Evolutionary conservation across 805 yeast genomes (phyloP).

Genomic region (Myxozyma geophila): DNA sequence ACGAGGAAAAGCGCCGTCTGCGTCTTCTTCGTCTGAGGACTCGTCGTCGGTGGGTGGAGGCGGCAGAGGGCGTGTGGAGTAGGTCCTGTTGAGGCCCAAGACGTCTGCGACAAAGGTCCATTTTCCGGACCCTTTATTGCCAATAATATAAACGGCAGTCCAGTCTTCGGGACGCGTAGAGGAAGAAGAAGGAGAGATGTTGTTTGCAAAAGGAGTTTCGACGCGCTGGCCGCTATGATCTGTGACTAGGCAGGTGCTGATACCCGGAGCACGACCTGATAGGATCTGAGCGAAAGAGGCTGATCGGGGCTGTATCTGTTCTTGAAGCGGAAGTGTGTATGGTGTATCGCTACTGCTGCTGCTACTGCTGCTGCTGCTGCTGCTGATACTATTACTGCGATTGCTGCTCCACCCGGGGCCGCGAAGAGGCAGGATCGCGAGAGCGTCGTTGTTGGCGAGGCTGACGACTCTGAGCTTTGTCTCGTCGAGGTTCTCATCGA

Average conservation of each 20-base stretch:
- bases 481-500: background rate
- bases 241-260: background rate
- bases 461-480: background rate
- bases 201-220: background rate
- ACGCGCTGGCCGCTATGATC: background rate
- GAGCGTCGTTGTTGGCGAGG: background rate
- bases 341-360: no score
- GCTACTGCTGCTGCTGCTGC: no score
- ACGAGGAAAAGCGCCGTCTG: constrained; percentile 2
- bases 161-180: constrained; percentile 5
- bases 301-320: background rate
- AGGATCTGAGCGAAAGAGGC: background rate
- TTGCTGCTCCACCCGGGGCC: background rate
- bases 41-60: background rate
- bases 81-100: background rate
- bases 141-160: constrained; percentile 7
- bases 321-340: no score
- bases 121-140: constrained; percentile 12
- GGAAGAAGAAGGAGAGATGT: background rate
- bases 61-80: background rate
- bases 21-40: background rate
- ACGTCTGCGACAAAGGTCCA: constrained; percentile 11
- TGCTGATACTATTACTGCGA: no score
- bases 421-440: background rate
- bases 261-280: background rate